Base-by-base conservation (phyloP, 2,329 filamentous ascomycete species). In the Chaetomiaceae sp. region DNA sequence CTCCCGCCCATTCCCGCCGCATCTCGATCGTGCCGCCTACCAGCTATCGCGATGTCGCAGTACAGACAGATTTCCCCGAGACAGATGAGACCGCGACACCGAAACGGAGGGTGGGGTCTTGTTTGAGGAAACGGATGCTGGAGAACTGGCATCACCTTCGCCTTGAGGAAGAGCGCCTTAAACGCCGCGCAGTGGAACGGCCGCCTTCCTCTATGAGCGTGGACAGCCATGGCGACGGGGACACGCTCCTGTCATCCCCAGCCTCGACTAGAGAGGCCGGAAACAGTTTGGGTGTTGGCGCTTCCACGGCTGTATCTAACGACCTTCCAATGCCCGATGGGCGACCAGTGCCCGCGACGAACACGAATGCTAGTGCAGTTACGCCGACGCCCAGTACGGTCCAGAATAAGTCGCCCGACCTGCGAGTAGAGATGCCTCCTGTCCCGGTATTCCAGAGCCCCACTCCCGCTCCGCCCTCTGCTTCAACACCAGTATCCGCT, bases 351-450 rank as follows among this genome's bases (percentile, higher is more conserved):
- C 62, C 69, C 6, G 64, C 65, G 13, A 65, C 54, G 40, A 40
- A 41, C 20, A 32, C 49, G 21, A 48, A 27, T 32, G 27, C 48
- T 20, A 30, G 16, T 27, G 41, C 32, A 13, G 21, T 21, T 33
- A 11, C 54, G 33, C 27, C 56, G 8, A 30, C 48, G 16, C 37
- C 42, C 5, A 57, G 30, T 27, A 23, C 45, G 3, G 36, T 57
- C 20, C 76, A 69, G 59, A 66, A 58, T 34, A 77, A 68, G 51
- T 70, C 73, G 1, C 71, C 73, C 0, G 75, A 80, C 47, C 59
- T 80, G 4, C 72, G 73, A 11, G 77, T 85, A 6, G 79, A 84
- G 50, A 68, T 84, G 65, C 81, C 82, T 7, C 76, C 80, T 2
- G 71, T 79, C 1, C 78, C 80, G 0, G 63, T 69, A 0, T 81